Evolutionary conservation across 2,329 filamentous ascomycete genomes (phyloP).

Genomic region (Annulohypoxylon truncatum): DNA sequence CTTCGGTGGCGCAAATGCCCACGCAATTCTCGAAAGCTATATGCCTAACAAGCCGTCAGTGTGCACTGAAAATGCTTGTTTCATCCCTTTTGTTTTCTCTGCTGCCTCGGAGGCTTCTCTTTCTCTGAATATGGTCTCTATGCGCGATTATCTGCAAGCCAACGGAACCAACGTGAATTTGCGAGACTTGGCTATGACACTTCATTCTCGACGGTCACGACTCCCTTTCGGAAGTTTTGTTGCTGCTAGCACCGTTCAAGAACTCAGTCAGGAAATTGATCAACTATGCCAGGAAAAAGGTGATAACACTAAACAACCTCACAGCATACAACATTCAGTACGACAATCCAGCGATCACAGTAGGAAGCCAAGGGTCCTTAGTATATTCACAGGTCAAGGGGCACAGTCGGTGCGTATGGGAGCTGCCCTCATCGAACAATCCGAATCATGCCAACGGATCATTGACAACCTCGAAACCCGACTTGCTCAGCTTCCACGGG

Average conservation of each 20-base stretch:
- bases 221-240: too few species aligned
- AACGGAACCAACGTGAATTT: neutral
- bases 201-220: too few species aligned
- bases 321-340: too few species aligned
- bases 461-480: neutral
- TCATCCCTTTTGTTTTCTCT: neutral
- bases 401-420: conserved; percentile 2
- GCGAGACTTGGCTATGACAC: neutral
- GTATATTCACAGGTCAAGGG: neutral
- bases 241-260: too few species aligned
- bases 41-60: neutral
- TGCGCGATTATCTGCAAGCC: neutral
- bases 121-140: too few species aligned
- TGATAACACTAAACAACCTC: too few species aligned
- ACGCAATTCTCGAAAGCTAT: conserved; percentile 3
- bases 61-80: too few species aligned
- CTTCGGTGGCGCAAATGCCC: conserved; percentile 1
- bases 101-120: neutral
- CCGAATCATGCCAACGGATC: too few species aligned
- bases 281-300: too few species aligned
- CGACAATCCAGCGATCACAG: neutral
- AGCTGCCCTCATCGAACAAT: neutral
- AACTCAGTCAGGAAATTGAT: too few species aligned
- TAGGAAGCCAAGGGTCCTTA: neutral
- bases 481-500: neutral